These are phyloP conservation scores for Tetradesmus obliquus DNA, from an alignment of 139 green algal species.

Conservation along the genomic window DNA sequence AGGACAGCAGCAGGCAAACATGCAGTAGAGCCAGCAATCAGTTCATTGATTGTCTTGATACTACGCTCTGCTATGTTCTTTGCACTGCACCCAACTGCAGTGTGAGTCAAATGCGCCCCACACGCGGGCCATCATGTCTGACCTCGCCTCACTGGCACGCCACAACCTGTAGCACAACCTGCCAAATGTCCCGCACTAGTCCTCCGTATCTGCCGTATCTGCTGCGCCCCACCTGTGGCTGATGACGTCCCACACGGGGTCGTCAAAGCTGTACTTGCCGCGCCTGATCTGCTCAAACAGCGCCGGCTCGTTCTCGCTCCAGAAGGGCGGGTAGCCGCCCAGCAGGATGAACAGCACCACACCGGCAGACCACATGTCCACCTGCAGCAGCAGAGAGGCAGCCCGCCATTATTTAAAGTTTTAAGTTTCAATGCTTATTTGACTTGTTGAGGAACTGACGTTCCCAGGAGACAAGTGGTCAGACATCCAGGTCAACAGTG, in stretches of 20 bases:
- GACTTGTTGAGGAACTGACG: too few relatives aligned
- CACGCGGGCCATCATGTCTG: not conserved
- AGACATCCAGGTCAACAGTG: too few relatives aligned
- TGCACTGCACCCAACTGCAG: not conserved
- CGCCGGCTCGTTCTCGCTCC: conserved; percentile 86
- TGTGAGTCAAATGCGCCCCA: not conserved
- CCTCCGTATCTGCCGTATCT: too few relatives aligned
- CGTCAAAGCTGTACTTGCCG: conserved; percentile 82
- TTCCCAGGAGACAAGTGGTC: conserved; percentile 24
- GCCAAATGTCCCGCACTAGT: not conserved
- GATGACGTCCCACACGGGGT: conserved; percentile 88
- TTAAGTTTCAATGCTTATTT: too few relatives aligned
- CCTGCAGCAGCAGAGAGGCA: conserved; percentile 13
- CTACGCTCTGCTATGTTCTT: not conserved
- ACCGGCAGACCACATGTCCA: conserved; percentile 83
- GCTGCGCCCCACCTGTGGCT: conserved; percentile 57
- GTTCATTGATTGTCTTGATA: too few relatives aligned
- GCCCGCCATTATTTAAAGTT: too few relatives aligned
- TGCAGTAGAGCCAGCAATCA: not conserved
- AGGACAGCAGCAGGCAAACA: not conserved
- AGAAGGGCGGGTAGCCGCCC: conserved; percentile 93
- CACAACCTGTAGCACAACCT: not conserved
- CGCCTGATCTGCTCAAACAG: conserved; percentile 91
- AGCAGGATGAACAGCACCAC: conserved; percentile 91
- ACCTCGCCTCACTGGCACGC: not conserved